These are phyloP conservation scores for Neoboletus magnificus DNA, from an alignment of 768 basidiomycete genomes.

Conservation along the genomic window DNA sequence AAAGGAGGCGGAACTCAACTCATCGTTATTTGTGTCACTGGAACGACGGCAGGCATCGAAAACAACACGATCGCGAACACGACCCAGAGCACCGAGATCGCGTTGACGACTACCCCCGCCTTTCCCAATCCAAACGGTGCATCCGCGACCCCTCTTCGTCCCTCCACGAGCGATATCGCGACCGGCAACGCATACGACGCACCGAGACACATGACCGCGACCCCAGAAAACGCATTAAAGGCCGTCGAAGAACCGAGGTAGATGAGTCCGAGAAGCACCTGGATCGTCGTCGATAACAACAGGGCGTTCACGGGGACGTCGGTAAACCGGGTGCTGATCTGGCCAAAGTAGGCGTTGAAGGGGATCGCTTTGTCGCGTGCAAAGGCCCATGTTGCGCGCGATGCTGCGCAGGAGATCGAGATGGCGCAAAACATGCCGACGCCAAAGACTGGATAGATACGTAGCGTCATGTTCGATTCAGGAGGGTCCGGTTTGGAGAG, in stretches of 20 bases:
- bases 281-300: constrained; percentile 54
- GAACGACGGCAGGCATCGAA: constrained; percentile 64
- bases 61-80: constrained; percentile 61
- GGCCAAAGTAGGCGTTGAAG: constrained; percentile 45
- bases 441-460: constrained; percentile 42
- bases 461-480: background rate
- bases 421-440: constrained; percentile 60
- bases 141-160: constrained; percentile 42
- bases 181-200: constrained; percentile 65
- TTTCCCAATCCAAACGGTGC: constrained; percentile 52
- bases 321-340: constrained; percentile 37
- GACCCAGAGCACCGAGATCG: constrained; percentile 55
- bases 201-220: constrained; percentile 63
- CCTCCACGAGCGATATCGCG: constrained; percentile 46
- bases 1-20: constrained; percentile 23
- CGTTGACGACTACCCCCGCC: constrained; percentile 46
- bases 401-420: constrained; percentile 64
- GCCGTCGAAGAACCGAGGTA: constrained; percentile 60
- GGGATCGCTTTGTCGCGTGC: constrained; percentile 66
- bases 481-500: no score
- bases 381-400: constrained; percentile 70
- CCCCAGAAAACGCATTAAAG: constrained; percentile 67
- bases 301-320: constrained; percentile 61
- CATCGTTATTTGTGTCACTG: constrained; percentile 51
- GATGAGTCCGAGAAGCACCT: constrained; percentile 59